Conservation (phyloP, 2,329 filamentous ascomycete genomes). For the Aspergillus aculeatinus region DNA sequence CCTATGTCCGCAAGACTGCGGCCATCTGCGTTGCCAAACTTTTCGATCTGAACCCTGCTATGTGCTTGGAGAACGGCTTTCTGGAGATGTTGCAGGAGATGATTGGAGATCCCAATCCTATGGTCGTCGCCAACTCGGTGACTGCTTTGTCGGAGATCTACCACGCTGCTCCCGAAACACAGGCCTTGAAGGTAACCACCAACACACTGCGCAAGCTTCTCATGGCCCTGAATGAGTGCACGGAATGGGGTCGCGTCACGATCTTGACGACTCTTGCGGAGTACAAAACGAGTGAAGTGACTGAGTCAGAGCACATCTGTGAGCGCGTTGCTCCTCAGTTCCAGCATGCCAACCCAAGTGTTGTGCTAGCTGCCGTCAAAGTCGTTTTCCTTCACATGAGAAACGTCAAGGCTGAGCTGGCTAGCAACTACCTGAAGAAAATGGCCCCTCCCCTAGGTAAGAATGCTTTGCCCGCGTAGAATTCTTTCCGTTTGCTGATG, state of each 20-base stretch:
- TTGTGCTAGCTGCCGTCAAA: constrained; percentile 96
- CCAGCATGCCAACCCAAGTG: constrained; percentile 96
- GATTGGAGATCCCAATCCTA: constrained; percentile 96
- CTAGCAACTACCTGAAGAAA: constrained; percentile 89
- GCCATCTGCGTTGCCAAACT: constrained; percentile 97
- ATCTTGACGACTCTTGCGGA: constrained; percentile 87
- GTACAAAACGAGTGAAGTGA: constrained; percentile 81
- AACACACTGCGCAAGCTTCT: constrained; percentile 89
- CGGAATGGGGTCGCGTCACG: constrained; percentile 95
- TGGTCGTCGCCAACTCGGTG: constrained; percentile 98
- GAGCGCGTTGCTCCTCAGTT: constrained; percentile 95
- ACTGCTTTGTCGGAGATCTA: constrained; percentile 88
- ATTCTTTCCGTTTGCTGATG: constrained; percentile 19
- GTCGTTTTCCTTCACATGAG: constrained; percentile 97
- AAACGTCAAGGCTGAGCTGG: constrained; percentile 72
- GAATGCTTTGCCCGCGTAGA: constrained; percentile 23
- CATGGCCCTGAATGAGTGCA: constrained; percentile 95
- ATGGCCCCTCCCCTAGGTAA: constrained; percentile 93
- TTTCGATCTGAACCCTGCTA: constrained; percentile 86
- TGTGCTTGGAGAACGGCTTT: constrained; percentile 97
- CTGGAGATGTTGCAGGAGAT: constrained; percentile 90
- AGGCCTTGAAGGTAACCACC: constrained; percentile 78
- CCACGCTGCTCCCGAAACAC: constrained; percentile 87
- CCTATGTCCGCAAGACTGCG: constrained; percentile 96
- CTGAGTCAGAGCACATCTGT: constrained; percentile 97